Evolutionary conservation across 2,329 filamentous ascomycete species (phyloP).

Genomic region (Dothistroma septosporum): DNA sequence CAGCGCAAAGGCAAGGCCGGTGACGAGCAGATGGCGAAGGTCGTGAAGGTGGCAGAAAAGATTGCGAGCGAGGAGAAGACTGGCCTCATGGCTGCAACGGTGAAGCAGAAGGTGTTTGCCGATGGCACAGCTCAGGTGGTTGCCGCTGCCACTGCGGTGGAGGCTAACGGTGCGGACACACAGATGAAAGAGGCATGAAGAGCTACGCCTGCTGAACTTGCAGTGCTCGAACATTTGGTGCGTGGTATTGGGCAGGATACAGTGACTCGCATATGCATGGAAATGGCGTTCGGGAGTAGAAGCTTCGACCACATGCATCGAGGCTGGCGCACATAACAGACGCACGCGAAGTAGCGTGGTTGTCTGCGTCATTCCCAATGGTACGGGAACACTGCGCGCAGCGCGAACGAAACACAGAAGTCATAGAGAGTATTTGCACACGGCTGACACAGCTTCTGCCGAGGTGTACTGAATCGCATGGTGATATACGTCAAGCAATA

Average conservation of each 20-base stretch:
- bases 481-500: background rate
- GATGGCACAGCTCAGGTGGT: constrained; percentile 17
- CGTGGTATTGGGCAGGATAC: background rate
- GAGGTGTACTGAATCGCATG: background rate
- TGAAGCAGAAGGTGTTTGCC: constrained; percentile 62
- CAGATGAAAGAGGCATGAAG: constrained; percentile 28
- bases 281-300: background rate
- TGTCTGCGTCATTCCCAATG: background rate
- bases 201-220: background rate
- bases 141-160: constrained; percentile 17
- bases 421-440: background rate
- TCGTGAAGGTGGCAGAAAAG: constrained; percentile 58
- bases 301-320: background rate
- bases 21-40: constrained; percentile 55
- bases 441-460: background rate
- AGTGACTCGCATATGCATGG: background rate
- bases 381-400: background rate
- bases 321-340: background rate
- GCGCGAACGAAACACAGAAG: background rate
- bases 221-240: background rate
- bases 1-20: constrained; percentile 30
- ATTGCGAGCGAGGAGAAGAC: constrained; percentile 60
- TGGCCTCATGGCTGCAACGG: constrained; percentile 58
- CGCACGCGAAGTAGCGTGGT: background rate
- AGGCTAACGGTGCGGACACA: constrained; percentile 27